Percentiles rank a stretch among this genome's conserved stretches.
Conservation (phyloP, 2,329 filamentous ascomycete species). For the Rhynchosporium agropyri region DNA sequence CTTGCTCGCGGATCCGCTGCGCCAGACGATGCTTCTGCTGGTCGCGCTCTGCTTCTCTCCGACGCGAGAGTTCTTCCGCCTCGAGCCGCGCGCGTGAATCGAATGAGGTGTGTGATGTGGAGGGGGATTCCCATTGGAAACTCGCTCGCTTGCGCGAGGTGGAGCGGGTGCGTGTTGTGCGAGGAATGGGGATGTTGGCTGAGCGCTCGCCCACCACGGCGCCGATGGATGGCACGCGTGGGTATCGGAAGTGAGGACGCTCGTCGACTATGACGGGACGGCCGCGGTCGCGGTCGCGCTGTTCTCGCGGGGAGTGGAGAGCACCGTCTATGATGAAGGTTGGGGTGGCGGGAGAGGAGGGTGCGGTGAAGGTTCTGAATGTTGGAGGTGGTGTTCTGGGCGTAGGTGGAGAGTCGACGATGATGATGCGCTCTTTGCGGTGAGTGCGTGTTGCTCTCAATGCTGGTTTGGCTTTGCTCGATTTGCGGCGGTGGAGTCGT, state of each 20-base stretch:
- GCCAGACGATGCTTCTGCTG: conserved; percentile 25
- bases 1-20: conserved; percentile 34
- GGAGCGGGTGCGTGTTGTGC: conserved; percentile 23
- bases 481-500: conserved; percentile 45
- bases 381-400: conserved; percentile 52
- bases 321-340: conserved; percentile 26
- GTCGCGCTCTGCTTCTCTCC: conserved; percentile 24
- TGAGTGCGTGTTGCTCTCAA: conserved; percentile 35
- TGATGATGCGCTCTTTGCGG: conserved; percentile 49
- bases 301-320: conserved; percentile 20
- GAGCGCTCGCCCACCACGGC: conserved; percentile 29
- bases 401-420: conserved; percentile 51
- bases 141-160: conserved; percentile 16
- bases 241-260: conserved; percentile 27
- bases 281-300: conserved; percentile 26
- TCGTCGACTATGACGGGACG: conserved; percentile 40
- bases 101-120: conserved; percentile 34
- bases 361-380: conserved; percentile 46
- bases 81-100: conserved; percentile 26
- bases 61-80: conserved; percentile 23
- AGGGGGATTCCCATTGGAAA: conserved; percentile 33
- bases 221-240: conserved; percentile 26
- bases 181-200: not conserved
- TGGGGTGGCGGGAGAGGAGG: conserved; percentile 36
- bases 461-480: conserved; percentile 40